These are phyloP conservation scores for Carex pumila DNA, from an alignment of 176 grass and related monocot genomes.

Conservation along the genomic window DNA sequence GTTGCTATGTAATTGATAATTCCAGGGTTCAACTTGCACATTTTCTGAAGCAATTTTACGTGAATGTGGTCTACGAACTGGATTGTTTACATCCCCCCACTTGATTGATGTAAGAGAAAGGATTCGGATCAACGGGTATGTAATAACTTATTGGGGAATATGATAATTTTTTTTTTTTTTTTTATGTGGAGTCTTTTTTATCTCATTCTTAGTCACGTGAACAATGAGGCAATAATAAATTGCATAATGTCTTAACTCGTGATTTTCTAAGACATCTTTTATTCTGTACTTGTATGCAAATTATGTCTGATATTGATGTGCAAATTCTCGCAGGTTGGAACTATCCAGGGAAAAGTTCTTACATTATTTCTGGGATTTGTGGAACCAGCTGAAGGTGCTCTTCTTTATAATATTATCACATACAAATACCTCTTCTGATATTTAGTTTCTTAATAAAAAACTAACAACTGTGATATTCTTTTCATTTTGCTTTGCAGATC, in stretches of 20 bases:
- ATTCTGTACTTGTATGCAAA: background rate
- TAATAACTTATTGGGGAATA: background rate
- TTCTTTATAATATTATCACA: slow-evolving; percentile 2
- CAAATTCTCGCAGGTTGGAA: slow-evolving; percentile 43
- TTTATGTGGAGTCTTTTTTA: background rate
- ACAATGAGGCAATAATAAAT: background rate
- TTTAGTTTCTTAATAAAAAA: background rate
- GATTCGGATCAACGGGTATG: slow-evolving; percentile 59
- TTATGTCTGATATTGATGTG: background rate
- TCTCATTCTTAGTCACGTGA: background rate
- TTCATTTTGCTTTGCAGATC: slow-evolving; percentile 27
- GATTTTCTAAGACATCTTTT: background rate
- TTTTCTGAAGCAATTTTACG: slow-evolving; percentile 76
- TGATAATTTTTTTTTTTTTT: background rate
- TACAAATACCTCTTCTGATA: background rate
- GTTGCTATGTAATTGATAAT: background rate
- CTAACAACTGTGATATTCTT: background rate
- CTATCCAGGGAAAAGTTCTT: slow-evolving; percentile 78
- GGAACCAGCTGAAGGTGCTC: slow-evolving; percentile 71
- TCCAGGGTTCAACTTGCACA: slow-evolving; percentile 82
- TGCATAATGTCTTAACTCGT: background rate
- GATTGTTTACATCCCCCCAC: slow-evolving; percentile 77
- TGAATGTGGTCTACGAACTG: slow-evolving; percentile 55
- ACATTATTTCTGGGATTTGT: slow-evolving; percentile 80
- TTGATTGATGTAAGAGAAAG: slow-evolving; percentile 74